Percentiles rank a stretch among this genome's conserved stretches.
Conservation (phyloP, 2,329 filamentous ascomycete species). For the Trichoderma koningii region DNA sequence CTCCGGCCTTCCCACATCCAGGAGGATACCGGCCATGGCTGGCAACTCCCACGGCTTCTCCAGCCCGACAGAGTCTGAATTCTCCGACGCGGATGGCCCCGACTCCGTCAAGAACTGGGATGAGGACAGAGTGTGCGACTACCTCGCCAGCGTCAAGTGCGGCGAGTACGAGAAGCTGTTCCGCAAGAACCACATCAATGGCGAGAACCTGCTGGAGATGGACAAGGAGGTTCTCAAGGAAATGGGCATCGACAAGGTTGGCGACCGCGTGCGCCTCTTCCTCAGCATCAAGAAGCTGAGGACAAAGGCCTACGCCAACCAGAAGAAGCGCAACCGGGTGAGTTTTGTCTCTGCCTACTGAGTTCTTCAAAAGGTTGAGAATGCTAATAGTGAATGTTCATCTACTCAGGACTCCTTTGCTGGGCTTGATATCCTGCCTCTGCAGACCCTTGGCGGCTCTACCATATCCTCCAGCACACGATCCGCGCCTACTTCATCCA, state of each 20-base stretch:
- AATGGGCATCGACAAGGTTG: conserved; percentile 97
- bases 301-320: conserved; percentile 73
- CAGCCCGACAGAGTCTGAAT: conserved; percentile 90
- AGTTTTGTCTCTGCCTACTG: conserved; percentile 36
- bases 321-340: conserved; percentile 85
- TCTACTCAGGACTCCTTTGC: conserved; percentile 74
- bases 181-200: conserved; percentile 92
- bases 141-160: conserved; percentile 87
- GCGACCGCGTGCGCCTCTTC: conserved; percentile 89
- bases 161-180: conserved; percentile 92
- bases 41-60: conserved; percentile 61
- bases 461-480: conserved; percentile 64
- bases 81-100: conserved; percentile 77
- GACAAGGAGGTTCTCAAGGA: conserved; percentile 96
- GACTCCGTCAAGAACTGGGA: conserved; percentile 84
- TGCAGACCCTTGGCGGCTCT: conserved; percentile 42
- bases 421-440: conserved; percentile 67
- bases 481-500: conserved; percentile 41
- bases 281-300: conserved; percentile 81
- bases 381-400: background rate
- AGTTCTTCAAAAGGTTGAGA: background rate
- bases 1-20: conserved; percentile 53
- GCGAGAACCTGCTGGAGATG: conserved; percentile 94
- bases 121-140: conserved; percentile 88
- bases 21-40: conserved; percentile 54